These are phyloP conservation scores for Aspergillus spinulosporus DNA, from an alignment of 2,329 filamentous ascomycete genomes.

Conservation along the genomic window DNA sequence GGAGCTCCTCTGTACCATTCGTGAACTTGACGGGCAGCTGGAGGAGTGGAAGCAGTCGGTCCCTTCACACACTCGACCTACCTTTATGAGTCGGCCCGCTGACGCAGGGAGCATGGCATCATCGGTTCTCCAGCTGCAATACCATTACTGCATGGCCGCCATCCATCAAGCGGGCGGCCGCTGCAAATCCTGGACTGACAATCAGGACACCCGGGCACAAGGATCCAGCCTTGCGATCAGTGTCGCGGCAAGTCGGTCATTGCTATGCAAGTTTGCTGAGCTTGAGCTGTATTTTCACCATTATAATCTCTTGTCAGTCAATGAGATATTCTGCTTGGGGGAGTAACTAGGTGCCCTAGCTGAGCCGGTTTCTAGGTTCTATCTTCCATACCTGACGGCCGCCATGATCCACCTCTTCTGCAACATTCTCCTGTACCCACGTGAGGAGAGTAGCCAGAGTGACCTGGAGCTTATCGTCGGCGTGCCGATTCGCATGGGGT, in stretches of 20 bases:
- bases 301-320: neutral
- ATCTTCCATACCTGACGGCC: too few species aligned
- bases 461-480: too few species aligned
- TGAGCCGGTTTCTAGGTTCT: too few species aligned
- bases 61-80: neutral
- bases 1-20: neutral
- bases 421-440: too few species aligned
- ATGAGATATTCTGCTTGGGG: too few species aligned
- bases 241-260: neutral
- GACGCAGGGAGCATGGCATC: neutral
- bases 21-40: neutral
- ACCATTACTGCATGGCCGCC: neutral
- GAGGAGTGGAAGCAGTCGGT: neutral
- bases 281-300: neutral
- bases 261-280: neutral
- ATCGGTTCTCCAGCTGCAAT: neutral
- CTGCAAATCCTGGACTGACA: neutral
- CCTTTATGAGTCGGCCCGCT: neutral
- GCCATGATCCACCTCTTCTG: too few species aligned
- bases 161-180: neutral
- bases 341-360: too few species aligned
- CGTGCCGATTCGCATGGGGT: too few species aligned
- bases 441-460: too few species aligned
- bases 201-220: neutral
- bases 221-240: neutral